These are phyloP conservation scores for Teratosphaeriaceae sp. DNA, from an alignment of 2,329 filamentous ascomycete genomes.

Conservation along the genomic window DNA sequence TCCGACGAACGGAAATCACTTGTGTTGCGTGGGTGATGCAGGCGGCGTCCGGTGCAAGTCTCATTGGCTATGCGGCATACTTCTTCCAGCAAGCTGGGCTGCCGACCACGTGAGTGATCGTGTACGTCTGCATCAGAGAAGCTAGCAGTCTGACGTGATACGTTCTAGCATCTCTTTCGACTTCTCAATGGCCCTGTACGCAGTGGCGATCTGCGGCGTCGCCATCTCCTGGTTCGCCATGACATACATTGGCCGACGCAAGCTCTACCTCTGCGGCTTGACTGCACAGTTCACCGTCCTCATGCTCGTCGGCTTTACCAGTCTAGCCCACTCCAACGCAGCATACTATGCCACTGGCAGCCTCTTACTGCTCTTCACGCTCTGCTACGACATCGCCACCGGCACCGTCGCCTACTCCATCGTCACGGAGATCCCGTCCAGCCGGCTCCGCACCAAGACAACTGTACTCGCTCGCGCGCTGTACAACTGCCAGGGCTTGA, in stretches of 20 bases:
- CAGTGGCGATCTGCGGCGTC: slow-evolving; percentile 16
- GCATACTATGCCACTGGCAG: slow-evolving; percentile 17
- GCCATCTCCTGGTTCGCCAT: slow-evolving; percentile 27
- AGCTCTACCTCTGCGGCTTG: slow-evolving; percentile 29
- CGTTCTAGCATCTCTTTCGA: slow-evolving; percentile 28
- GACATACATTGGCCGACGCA: slow-evolving; percentile 32
- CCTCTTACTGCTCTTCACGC: slow-evolving; percentile 13
- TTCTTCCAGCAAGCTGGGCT: slow-evolving; percentile 38
- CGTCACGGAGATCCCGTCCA: slow-evolving; percentile 23
- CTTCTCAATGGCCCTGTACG: slow-evolving; percentile 26
- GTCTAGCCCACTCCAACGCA: slow-evolving; percentile 3
- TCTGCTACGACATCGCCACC: slow-evolving; percentile 20
- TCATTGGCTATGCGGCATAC: slow-evolving; percentile 31
- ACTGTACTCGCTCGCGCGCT: slow-evolving; percentile 9
- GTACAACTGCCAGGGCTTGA: slow-evolving; percentile 10
- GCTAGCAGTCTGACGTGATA: no score
- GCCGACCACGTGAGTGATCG: slow-evolving; percentile 12
- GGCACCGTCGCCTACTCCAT: slow-evolving; percentile 20
- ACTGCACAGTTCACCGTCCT: slow-evolving; percentile 8
- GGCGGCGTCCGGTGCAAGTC: slow-evolving; percentile 24
- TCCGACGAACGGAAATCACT: slow-evolving; percentile 39
- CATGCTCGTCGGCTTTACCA: slow-evolving; percentile 14
- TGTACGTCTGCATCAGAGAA: no score
- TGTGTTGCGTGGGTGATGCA: slow-evolving; percentile 33
- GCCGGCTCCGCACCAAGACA: slow-evolving; percentile 15